These are phyloP conservation scores for Papiliotrema terrestris DNA, from an alignment of 1,284 basidiomycete genomes.

Conservation along the genomic window DNA sequence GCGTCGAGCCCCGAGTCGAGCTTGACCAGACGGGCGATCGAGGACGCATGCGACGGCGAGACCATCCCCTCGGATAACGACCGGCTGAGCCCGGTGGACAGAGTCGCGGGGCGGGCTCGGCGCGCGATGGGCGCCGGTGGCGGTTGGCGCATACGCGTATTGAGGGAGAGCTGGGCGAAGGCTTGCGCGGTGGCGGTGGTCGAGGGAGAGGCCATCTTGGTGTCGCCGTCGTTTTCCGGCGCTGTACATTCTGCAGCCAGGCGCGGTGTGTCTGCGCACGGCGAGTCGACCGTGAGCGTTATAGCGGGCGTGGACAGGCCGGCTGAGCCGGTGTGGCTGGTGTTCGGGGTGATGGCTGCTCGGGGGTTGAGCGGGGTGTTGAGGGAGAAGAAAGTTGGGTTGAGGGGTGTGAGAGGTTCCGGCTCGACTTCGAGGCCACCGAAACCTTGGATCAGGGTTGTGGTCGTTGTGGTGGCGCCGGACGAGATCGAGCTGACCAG, in stretches of 20 bases:
- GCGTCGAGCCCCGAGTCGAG: no score
- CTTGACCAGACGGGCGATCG: no score
- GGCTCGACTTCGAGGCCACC: background rate
- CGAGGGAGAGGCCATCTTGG: background rate
- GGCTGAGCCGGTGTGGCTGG: background rate
- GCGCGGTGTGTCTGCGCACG: background rate
- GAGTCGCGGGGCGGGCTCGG: background rate
- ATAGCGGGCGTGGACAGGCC: slow-evolving; percentile 10
- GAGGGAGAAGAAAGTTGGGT: slow-evolving; percentile 9
- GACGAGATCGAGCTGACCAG: background rate
- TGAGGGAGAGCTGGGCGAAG: slow-evolving; percentile 19
- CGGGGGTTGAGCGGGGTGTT: background rate
- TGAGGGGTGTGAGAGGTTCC: slow-evolving; percentile 13
- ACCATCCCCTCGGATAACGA: background rate
- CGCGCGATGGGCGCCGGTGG: background rate
- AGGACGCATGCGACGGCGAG: background rate
- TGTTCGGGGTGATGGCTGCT: background rate
- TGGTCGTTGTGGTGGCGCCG: background rate
- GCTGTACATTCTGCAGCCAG: background rate
- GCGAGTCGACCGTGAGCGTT: slow-evolving; percentile 14
- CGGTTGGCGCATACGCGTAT: slow-evolving; percentile 22
- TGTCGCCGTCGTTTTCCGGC: slow-evolving; percentile 10
- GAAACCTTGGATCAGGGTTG: background rate
- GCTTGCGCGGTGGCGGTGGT: slow-evolving; percentile 7
- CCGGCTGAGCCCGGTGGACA: background rate